Percentiles rank a stretch among this genome's conserved stretches.
Conservation (phyloP, 768 basidiomycete genomes). For the Tephrocybe sp. region DNA sequence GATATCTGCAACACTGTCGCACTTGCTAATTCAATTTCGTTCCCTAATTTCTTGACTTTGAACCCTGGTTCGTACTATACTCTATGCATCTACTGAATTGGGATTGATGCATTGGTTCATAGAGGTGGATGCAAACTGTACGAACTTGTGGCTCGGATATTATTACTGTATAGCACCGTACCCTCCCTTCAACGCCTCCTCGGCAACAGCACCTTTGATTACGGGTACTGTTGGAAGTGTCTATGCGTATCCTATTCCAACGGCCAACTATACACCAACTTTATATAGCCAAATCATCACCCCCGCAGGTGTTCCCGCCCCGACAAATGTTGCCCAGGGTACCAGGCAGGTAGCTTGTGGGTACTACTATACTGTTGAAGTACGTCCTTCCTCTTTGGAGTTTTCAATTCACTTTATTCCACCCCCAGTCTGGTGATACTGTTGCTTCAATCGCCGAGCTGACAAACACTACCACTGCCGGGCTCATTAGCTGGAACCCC, state of each 20-base stretch:
- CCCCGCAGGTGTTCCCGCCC: neutral
- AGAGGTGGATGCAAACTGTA: constrained; percentile 2
- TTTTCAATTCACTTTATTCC: no score
- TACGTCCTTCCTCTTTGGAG: neutral
- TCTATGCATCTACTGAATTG: neutral
- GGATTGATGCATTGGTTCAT: no score
- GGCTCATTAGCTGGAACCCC: neutral
- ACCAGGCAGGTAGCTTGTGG: neutral
- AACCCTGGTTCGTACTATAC: neutral
- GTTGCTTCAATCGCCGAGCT: no score
- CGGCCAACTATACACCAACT: neutral
- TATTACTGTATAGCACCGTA: constrained; percentile 1
- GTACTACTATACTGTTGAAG: neutral
- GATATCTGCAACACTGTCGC: constrained; percentile 2
- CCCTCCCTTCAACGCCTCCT: neutral
- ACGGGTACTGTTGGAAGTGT: neutral
- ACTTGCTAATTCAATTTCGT: neutral
- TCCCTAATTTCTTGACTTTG: neutral
- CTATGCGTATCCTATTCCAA: neutral
- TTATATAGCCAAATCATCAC: neutral
- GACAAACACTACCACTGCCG: no score
- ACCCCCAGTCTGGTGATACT: no score
- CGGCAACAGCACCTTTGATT: neutral
- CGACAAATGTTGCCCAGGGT: neutral
- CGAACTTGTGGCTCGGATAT: neutral